Evolutionary conservation across 2,329 filamentous ascomycete species (phyloP).

Genomic region (Rutstroemia sydowiana): DNA sequence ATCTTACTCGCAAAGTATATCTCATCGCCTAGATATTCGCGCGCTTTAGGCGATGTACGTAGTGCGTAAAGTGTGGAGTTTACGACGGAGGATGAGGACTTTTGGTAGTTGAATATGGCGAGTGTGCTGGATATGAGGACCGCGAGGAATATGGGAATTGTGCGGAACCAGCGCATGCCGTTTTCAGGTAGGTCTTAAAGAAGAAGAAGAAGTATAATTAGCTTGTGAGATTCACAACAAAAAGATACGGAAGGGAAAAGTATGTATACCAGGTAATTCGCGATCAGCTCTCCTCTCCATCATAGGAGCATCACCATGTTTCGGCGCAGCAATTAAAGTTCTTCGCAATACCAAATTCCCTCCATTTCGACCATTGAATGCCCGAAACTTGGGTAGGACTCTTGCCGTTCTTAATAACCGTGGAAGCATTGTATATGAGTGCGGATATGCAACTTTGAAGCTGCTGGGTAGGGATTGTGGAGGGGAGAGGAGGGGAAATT

Average conservation of each 20-base stretch:
- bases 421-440: conserved; percentile 23
- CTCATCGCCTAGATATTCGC: conserved; percentile 76
- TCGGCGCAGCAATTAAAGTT: conserved; percentile 48
- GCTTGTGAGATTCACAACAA: background rate
- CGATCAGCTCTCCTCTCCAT: conserved; percentile 59
- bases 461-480: background rate
- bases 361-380: conserved; percentile 13
- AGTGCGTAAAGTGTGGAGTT: conserved; percentile 85
- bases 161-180: conserved; percentile 54
- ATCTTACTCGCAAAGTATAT: conserved; percentile 74
- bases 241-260: background rate
- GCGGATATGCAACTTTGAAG: background rate
- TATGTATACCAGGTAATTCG: conserved; percentile 52
- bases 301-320: conserved; percentile 52
- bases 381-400: conserved; percentile 15
- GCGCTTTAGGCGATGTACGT: conserved; percentile 68
- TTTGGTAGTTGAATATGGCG: conserved; percentile 99
- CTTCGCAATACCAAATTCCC: conserved; percentile 31
- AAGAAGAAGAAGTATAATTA: background rate
- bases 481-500: conserved; percentile 1
- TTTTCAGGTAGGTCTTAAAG: conserved; percentile 25
- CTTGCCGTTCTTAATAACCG: conserved; percentile 23
- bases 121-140: conserved; percentile 65
- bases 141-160: conserved; percentile 72
- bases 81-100: conserved; percentile 80